phyloP scores from a whole-genome alignment of 129 eudicot species.

The Pittosporum tobira region DNA sequence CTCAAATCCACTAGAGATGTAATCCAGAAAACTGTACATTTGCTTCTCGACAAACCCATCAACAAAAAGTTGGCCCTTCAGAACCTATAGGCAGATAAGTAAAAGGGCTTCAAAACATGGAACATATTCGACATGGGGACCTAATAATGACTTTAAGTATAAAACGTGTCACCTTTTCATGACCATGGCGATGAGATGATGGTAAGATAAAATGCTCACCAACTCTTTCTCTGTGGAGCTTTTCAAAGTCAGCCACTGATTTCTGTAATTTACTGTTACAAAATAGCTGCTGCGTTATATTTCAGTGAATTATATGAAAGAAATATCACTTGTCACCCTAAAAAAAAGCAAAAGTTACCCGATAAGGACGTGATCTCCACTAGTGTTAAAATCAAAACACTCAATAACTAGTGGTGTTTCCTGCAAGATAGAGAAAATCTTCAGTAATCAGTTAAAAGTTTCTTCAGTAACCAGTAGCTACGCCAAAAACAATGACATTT shows the following conservation, averaged over 20 bases:
- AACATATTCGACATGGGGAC: neutral
- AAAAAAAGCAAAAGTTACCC: constrained; percentile 49
- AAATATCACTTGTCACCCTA: no score
- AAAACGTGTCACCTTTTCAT: constrained; percentile 50
- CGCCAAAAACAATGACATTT: neutral
- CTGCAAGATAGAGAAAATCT: constrained; percentile 24
- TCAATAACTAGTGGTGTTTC: constrained; percentile 75
- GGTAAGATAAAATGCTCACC: constrained; percentile 55
- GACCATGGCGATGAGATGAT: constrained; percentile 41
- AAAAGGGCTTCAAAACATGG: constrained; percentile 11
- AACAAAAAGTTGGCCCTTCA: constrained; percentile 76
- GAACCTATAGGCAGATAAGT: constrained; percentile 36
- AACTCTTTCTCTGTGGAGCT: constrained; percentile 43
- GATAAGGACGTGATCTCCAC: constrained; percentile 70
- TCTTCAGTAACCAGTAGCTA: constrained; percentile 5
- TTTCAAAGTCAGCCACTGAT: constrained; percentile 59
- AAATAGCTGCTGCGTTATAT: neutral
- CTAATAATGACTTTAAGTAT: neutral
- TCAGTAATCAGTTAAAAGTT: constrained; percentile 1
- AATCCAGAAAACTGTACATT: constrained; percentile 69
- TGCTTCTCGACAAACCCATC: constrained; percentile 62
- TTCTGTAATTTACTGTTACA: constrained; percentile 61
- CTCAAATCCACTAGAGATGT: constrained; percentile 88
- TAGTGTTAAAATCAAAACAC: constrained; percentile 89
- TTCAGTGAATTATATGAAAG: neutral